Evolutionary conservation across 768 basidiomycete genomes (phyloP).

Genomic region (Pleurotus pulmonarius): DNA sequence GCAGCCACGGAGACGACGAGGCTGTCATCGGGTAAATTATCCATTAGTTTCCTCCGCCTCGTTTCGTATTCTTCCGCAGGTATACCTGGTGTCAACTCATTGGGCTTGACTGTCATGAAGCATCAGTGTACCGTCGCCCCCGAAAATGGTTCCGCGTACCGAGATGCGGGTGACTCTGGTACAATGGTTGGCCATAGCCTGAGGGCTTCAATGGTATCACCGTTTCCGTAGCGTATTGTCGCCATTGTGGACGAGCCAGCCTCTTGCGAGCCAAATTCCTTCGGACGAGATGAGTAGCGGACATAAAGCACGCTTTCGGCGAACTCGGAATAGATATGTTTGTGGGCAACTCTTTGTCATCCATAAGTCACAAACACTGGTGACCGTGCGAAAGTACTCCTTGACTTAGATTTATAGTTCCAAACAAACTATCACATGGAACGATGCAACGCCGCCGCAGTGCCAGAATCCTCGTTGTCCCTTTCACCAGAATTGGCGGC

Average conservation of each 20-base stretch:
- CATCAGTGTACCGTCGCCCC: neutral
- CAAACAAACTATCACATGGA: no score
- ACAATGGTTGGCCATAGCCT: slow-evolving; percentile 74
- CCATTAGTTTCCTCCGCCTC: slow-evolving; percentile 68
- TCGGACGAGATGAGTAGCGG: neutral
- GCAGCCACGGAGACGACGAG: slow-evolving; percentile 77
- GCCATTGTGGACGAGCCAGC: neutral
- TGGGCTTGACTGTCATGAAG: slow-evolving; percentile 39
- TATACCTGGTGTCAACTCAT: slow-evolving; percentile 85
- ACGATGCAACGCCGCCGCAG: no score
- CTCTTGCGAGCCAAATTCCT: neutral
- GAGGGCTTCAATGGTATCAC: slow-evolving; percentile 65
- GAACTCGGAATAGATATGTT: no score
- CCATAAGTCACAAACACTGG: no score
- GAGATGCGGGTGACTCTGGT: slow-evolving; percentile 80
- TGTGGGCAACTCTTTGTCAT: no score
- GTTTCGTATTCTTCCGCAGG: slow-evolving; percentile 71
- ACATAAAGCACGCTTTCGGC: neutral
- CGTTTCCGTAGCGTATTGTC: slow-evolving; percentile 19
- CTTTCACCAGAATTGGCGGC: no score
- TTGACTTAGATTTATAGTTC: no score
- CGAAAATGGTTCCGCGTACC: slow-evolving; percentile 30
- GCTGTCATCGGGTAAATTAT: slow-evolving; percentile 65
- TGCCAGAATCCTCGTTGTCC: no score
- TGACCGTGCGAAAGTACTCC: neutral